phyloP scores from a whole-genome alignment of 352 stramenopile species.

The Peronospora destructor region DNA sequence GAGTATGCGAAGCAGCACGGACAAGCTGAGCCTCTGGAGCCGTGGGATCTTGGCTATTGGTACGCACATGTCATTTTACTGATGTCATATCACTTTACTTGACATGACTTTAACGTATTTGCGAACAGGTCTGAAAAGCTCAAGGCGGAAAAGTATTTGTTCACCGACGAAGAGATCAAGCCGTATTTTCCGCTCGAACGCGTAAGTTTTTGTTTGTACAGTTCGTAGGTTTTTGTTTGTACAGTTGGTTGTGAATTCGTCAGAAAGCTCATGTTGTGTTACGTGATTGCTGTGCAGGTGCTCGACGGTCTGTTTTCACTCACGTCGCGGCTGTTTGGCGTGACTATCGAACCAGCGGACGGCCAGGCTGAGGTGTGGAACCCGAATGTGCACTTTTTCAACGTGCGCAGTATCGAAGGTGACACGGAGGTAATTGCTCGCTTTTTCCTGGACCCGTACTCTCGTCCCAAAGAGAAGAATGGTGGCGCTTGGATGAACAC shows the following conservation, averaged over 20 bases:
- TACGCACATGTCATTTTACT: constrained; percentile 9
- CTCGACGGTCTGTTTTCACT: constrained; percentile 95
- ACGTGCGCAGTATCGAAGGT: constrained; percentile 70
- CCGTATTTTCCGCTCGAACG: constrained; percentile 95
- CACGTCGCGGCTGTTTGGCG: constrained; percentile 90
- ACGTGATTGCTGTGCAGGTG: constrained; percentile 22
- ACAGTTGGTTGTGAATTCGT: neutral
- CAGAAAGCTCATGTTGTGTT: constrained; percentile 1
- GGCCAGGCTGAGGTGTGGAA: constrained; percentile 86
- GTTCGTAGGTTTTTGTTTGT: neutral
- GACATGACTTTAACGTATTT: neutral
- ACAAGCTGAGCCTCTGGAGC: constrained; percentile 67
- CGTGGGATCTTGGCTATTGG: constrained; percentile 95
- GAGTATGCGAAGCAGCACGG: constrained; percentile 80
- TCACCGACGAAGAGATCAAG: constrained; percentile 95
- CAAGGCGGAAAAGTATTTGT: constrained; percentile 92
- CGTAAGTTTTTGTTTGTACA: constrained; percentile 32
- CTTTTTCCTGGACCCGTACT: constrained; percentile 97
- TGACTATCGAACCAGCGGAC: constrained; percentile 87
- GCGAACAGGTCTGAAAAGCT: constrained; percentile 83
- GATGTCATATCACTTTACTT: neutral
- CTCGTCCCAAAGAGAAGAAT: constrained; percentile 94
- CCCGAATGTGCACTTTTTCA: constrained; percentile 94
- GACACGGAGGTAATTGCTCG: constrained; percentile 86
- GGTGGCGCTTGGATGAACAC: constrained; percentile 98